These are phyloP conservation scores for Jacaranda copaia DNA, from an alignment of 257 asterid genomes.

Conservation along the genomic window DNA sequence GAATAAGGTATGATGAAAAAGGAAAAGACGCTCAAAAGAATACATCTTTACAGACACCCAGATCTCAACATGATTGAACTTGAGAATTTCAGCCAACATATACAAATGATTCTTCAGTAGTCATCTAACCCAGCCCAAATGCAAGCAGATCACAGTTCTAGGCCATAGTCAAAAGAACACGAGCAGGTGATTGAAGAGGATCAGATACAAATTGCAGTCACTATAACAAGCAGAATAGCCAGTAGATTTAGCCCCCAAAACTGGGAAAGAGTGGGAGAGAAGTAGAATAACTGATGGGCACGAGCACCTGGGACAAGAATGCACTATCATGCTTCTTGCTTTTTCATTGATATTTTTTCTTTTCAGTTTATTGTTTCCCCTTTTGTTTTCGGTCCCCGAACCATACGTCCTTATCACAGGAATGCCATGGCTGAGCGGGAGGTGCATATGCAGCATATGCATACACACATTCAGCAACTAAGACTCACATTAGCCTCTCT, in stretches of 20 bases:
- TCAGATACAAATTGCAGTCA: conserved; percentile 25
- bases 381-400: conserved; percentile 59
- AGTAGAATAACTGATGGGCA: conserved; percentile 39
- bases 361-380: conserved; percentile 40
- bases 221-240: conserved; percentile 31
- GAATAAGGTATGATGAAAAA: conserved; percentile 41
- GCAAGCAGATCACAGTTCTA: conserved; percentile 45
- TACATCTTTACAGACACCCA: conserved; percentile 50
- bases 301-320: conserved; percentile 37
- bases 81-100: conserved; percentile 37
- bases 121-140: conserved; percentile 38
- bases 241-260: conserved; percentile 37
- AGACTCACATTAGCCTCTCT: conserved; percentile 52
- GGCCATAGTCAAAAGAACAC: conserved; percentile 9
- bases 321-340: conserved; percentile 36
- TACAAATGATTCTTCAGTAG: conserved; percentile 38
- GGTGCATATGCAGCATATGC: conserved; percentile 45
- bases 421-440: conserved; percentile 70
- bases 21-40: conserved; percentile 42
- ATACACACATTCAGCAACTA: conserved; percentile 37
- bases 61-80: conserved; percentile 48
- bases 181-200: conserved; percentile 3
- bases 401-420: conserved; percentile 72
- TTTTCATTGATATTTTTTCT: conserved; percentile 28
- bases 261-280: conserved; percentile 34